Base-by-base conservation (phyloP, 768 basidiomycete species). In the Wakefieldia striispora region DNA sequence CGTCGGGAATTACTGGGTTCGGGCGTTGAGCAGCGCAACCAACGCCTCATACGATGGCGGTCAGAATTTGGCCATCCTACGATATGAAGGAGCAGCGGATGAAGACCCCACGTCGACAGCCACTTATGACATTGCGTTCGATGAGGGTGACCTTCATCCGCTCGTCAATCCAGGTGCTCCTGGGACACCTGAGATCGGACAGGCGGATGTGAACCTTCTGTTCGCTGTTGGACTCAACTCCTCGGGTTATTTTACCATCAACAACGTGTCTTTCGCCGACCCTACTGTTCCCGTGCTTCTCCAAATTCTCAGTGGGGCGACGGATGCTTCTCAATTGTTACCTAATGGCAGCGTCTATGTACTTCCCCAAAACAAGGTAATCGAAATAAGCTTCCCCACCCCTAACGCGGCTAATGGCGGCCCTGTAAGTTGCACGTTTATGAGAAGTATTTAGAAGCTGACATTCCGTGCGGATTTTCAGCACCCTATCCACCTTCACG, bases 1-100 rank as follows among this genome's bases (percentile, higher is more conserved):
- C 1, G 56, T 75, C 23, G 68, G 61, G 17, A 83, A 80, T 59
- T 83, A 81, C 61, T 83, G 78, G 78, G 69, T 80, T 33, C 73
- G 76, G 14, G 71, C 76, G 0, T 64, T 35, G 65, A 74, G 29
- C 47, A 70, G 42, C 69, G 68, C 34, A 62, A 61, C 49, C 3
- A 49, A 50, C 40, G 58, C 71, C 13, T 42, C 58, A 31, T 63
- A 72, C 51, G 24, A 58, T 45, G 64, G 62, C 23, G 72, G 71
- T 12, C 63, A 72, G 47, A 79, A 76, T 61, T 71, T 72, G 34
- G 79, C 77, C 3, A 78, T 81, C 45, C 63, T 81, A 20, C 69
- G 77, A 48, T 81, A 81, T 51, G 57, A 46, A 1, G 74, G 73
- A 23, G 79, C 79, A 16, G 43, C 61, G 0, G 49, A 47, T 9